These are phyloP conservation scores for Colletotrichum sp. DNA, from an alignment of 2,329 filamentous ascomycete species.

Conservation along the genomic window DNA sequence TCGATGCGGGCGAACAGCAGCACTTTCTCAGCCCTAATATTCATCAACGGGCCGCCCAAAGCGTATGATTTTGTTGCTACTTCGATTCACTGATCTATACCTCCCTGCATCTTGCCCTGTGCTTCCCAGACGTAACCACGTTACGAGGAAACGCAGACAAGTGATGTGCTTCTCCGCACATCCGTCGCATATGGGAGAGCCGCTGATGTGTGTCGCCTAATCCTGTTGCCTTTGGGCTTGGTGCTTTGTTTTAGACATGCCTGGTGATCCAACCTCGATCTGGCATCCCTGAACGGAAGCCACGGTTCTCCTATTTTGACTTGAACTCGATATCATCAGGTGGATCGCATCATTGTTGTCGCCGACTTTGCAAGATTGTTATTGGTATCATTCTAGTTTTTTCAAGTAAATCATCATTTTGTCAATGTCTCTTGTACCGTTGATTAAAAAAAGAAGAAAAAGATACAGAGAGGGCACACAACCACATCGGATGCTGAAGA, in stretches of 20 bases:
- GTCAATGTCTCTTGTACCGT: neutral
- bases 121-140: neutral
- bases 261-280: neutral
- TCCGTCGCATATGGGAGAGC: neutral
- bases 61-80: neutral
- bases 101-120: neutral
- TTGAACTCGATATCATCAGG: neutral
- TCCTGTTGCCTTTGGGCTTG: neutral
- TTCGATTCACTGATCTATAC: neutral
- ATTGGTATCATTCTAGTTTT: neutral
- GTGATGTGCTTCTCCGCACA: neutral
- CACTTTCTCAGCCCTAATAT: neutral
- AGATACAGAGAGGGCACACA: no score
- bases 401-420: neutral
- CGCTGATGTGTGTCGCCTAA: neutral
- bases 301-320: neutral
- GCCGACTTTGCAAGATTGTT: neutral
- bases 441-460: neutral
- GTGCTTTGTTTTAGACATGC: neutral
- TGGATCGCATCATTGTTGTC: neutral
- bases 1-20: neutral
- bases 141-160: neutral
- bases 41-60: neutral
- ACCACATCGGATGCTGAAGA: neutral
- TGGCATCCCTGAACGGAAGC: neutral